These are phyloP conservation scores for Termitomyces sp. DNA, from an alignment of 768 basidiomycete species.

Conservation along the genomic window DNA sequence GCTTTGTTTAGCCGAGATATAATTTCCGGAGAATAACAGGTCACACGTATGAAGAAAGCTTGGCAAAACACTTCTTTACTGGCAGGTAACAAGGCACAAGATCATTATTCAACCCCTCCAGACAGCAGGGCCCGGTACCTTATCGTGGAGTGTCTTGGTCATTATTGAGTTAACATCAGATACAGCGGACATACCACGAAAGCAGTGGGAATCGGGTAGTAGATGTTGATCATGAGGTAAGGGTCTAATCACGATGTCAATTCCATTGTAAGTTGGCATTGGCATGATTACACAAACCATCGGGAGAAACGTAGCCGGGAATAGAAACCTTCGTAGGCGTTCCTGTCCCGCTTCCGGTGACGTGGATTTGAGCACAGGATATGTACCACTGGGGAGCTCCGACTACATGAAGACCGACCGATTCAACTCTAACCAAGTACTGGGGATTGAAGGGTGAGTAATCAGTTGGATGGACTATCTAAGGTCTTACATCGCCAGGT, in stretches of 20 bases:
- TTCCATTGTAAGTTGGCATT: neutral
- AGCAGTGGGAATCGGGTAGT: slow-evolving; percentile 25
- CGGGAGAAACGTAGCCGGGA: slow-evolving; percentile 37
- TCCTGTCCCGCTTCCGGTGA: slow-evolving; percentile 36
- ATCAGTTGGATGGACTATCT: neutral
- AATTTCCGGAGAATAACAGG: neutral
- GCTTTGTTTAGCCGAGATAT: slow-evolving; percentile 1
- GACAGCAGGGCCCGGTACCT: slow-evolving; percentile 14
- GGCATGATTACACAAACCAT: slow-evolving; percentile 17
- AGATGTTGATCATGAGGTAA: slow-evolving; percentile 35
- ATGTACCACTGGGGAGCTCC: slow-evolving; percentile 44
- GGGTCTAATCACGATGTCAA: slow-evolving; percentile 21
- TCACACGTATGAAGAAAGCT: neutral
- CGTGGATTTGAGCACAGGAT: slow-evolving; percentile 40
- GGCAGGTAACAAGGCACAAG: neutral
- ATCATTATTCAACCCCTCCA: slow-evolving; percentile 8
- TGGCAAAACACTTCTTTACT: neutral
- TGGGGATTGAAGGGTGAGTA: neutral
- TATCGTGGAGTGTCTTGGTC: neutral
- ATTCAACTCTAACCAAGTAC: slow-evolving; percentile 25
- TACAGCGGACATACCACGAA: slow-evolving; percentile 16
- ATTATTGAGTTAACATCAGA: neutral
- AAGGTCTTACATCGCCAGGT: slow-evolving; percentile 18
- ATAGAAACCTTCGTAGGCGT: slow-evolving; percentile 39
- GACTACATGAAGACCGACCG: slow-evolving; percentile 35